Evolutionary conservation across 495 filamentous ascomycete genomes (phyloP).

Genomic region (Hypomontagnella submonticulosa): DNA sequence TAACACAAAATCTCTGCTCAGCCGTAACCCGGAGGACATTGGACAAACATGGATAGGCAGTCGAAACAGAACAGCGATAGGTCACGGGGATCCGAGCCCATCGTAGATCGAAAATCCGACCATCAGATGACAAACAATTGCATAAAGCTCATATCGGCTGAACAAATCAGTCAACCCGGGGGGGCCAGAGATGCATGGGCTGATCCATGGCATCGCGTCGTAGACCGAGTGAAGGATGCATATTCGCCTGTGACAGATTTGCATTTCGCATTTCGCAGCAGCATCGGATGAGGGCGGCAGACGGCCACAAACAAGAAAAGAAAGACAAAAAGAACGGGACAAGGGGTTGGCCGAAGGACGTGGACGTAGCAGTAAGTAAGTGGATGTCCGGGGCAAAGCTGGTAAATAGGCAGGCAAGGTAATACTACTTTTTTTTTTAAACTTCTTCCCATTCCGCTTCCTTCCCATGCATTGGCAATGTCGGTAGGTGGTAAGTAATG

Average conservation of each 20-base stretch:
- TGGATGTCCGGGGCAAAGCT: constrained; percentile 20
- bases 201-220: constrained; percentile 45
- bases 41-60: constrained; percentile 31
- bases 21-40: constrained; percentile 34
- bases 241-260: constrained; percentile 47
- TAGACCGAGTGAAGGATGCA: constrained; percentile 47
- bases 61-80: constrained; percentile 17
- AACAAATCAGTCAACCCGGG: constrained; percentile 47
- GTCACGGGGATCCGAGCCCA: constrained; percentile 39
- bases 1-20: constrained; percentile 42
- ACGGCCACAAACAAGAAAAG: constrained; percentile 32
- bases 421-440: constrained; percentile 21
- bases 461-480: constrained; percentile 34
- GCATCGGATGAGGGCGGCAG: constrained; percentile 46
- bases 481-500: constrained; percentile 42
- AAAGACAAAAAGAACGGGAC: constrained; percentile 14
- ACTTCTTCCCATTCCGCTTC: constrained; percentile 25
- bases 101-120: constrained; percentile 42
- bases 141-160: constrained; percentile 47
- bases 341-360: constrained; percentile 30
- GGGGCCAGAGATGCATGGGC: constrained; percentile 41
- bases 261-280: constrained; percentile 36
- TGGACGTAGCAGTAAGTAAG: constrained; percentile 29
- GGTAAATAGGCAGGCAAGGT: constrained; percentile 26
- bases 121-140: constrained; percentile 47